A percentile compares a stretch with the other conserved stretches of the same genome.
These are phyloP conservation scores for Scolecobasidium constrictum DNA, from an alignment of 2,329 filamentous ascomycete genomes.

Conservation along the genomic window DNA sequence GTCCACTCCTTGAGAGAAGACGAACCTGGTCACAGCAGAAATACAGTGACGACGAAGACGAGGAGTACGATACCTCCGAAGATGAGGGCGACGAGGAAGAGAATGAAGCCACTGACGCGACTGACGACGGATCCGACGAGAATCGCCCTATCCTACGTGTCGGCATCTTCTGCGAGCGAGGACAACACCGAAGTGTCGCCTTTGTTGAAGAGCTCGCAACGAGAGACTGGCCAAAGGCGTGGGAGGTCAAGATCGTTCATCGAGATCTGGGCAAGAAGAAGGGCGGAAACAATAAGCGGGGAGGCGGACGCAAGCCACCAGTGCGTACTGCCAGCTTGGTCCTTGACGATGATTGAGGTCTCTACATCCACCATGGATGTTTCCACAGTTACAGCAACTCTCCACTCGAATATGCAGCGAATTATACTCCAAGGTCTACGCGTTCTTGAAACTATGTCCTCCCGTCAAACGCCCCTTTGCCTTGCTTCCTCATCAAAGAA, in stretches of 20 bases:
- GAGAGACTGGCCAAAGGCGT: conserved; percentile 13
- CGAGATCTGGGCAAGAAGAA: conserved; percentile 14
- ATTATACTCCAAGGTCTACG: too few relatives aligned
- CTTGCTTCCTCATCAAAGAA: conserved; percentile 10
- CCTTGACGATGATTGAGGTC: neutral
- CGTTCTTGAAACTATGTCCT: too few relatives aligned
- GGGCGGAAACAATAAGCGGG: neutral
- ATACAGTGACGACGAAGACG: conserved; percentile 2
- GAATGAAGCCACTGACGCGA: neutral
- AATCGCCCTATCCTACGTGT: conserved; percentile 9
- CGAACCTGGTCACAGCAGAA: neutral
- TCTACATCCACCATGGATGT: too few relatives aligned
- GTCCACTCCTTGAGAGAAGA: conserved; percentile 5
- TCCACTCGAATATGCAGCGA: too few relatives aligned
- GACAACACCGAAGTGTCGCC: conserved; percentile 17
- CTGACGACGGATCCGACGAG: neutral
- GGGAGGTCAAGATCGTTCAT: conserved; percentile 15
- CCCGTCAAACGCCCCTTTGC: conserved; percentile 8
- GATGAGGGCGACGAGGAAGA: neutral
- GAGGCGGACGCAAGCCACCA: neutral
- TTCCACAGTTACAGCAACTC: too few relatives aligned
- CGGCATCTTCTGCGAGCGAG: conserved; percentile 17
- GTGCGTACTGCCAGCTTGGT: neutral
- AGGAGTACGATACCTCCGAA: neutral
- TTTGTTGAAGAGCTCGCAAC: conserved; percentile 16